phyloP scores from a whole-genome alignment of 1,284 basidiomycete species.

The Erythrobasidium hasegawianum region DNA sequence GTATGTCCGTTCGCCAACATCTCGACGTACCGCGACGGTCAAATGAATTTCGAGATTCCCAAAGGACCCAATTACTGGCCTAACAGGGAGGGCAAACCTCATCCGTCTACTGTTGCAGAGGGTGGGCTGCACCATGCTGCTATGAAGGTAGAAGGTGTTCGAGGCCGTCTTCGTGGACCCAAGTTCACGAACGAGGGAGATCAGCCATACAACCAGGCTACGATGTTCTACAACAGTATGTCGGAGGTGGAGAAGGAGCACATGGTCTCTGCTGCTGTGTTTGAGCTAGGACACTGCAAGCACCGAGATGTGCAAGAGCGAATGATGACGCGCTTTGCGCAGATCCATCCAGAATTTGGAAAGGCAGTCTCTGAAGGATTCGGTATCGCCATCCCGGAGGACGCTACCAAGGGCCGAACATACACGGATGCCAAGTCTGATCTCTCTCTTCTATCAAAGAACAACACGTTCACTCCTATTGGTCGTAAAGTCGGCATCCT shows the following conservation, averaged over 20 bases:
- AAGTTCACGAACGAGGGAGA: conserved; percentile 58
- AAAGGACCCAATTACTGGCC: conserved; percentile 71
- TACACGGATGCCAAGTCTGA: conserved; percentile 40
- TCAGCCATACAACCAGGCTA: conserved; percentile 65
- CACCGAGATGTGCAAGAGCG: conserved; percentile 65
- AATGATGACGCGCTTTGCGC: conserved; percentile 63
- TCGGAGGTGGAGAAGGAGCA: conserved; percentile 63
- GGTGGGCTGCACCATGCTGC: conserved; percentile 58
- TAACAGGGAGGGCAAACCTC: conserved; percentile 60
- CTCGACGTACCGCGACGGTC: conserved; percentile 63
- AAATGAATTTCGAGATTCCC: conserved; percentile 59
- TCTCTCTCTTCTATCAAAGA: conserved; percentile 40
- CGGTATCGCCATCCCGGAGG: conserved; percentile 57
- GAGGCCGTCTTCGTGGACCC: conserved; percentile 62
- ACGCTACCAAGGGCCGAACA: conserved; percentile 2
- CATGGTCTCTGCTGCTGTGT: conserved; percentile 63
- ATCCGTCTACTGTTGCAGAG: conserved; percentile 41
- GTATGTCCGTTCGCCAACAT: conserved; percentile 69
- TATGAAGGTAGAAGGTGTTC: conserved; percentile 58
- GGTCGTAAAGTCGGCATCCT: conserved; percentile 68
- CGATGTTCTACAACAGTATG: conserved; percentile 76
- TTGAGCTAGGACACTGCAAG: conserved; percentile 74
- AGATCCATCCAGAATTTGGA: conserved; percentile 67
- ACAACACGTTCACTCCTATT: conserved; percentile 51
- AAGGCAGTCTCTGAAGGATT: conserved; percentile 59